Conservation (phyloP, 2,329 filamentous ascomycete genomes). For the Trichophyton rubrum region DNA sequence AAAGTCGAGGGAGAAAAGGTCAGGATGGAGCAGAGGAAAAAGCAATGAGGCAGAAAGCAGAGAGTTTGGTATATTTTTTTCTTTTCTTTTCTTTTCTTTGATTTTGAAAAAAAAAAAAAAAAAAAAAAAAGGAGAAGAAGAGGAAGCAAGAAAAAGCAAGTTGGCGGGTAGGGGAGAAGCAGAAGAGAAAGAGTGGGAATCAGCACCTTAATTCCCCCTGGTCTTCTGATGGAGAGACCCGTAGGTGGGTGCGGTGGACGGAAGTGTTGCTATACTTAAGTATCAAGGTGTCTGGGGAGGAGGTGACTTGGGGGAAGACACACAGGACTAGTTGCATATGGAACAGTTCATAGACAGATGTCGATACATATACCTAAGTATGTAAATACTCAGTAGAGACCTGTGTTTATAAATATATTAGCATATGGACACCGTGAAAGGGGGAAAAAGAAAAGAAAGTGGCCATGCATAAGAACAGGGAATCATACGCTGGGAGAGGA, state of each 20-base stretch:
- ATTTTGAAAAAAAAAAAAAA: background rate
- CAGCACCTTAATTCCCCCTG: background rate
- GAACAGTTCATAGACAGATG: background rate
- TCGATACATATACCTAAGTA: background rate
- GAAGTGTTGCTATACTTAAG: background rate
- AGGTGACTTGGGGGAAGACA: background rate
- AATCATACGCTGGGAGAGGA: constrained; percentile 4
- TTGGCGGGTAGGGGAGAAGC: background rate
- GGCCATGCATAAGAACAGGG: constrained; percentile 4
- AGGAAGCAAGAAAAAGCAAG: background rate
- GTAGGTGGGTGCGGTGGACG: background rate
- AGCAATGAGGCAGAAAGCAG: background rate
- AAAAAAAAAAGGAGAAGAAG: background rate
- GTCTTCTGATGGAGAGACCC: background rate
- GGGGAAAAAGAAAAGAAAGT: constrained; percentile 5
- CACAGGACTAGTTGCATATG: constrained; percentile 4
- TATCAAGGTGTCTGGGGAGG: background rate
- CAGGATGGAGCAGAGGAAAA: background rate
- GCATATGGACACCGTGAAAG: background rate
- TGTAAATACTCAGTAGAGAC: background rate
- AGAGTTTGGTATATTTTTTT: too few relatives aligned
- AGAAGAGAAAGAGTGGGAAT: background rate
- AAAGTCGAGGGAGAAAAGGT: background rate
- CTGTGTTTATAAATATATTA: too few relatives aligned
- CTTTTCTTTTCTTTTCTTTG: too few relatives aligned